phyloP scores from a whole-genome alignment of 1,284 basidiomycete genomes.

The Sanghuangporus weigelae region DNA sequence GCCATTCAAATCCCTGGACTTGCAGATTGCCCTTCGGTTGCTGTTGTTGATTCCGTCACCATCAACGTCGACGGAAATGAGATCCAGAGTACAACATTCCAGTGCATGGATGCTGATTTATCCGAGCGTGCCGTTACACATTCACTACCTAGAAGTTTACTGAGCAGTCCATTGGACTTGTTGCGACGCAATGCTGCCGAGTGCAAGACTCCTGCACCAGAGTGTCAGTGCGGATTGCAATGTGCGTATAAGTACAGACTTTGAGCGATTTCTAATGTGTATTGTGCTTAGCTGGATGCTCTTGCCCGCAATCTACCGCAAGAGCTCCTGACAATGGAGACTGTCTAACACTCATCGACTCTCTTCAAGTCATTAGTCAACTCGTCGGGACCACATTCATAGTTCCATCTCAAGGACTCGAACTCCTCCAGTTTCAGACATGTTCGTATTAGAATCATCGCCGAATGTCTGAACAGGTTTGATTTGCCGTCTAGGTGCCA shows the following conservation, averaged over 20 bases:
- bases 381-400: constrained; percentile 25
- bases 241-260: constrained; percentile 17
- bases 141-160: background rate
- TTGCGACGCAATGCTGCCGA: constrained; percentile 9
- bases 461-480: background rate
- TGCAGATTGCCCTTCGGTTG: constrained; percentile 3
- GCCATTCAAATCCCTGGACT: background rate
- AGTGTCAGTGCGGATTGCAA: constrained; percentile 20
- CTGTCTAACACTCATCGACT: constrained; percentile 18
- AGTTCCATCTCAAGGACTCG: constrained; percentile 21
- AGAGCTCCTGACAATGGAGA: constrained; percentile 25
- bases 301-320: constrained; percentile 6
- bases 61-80: constrained; percentile 2
- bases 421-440: constrained; percentile 24
- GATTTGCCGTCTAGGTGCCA: constrained; percentile 23
- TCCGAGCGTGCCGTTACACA: background rate
- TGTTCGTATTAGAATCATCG: background rate
- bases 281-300: constrained; percentile 16
- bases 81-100: constrained; percentile 5
- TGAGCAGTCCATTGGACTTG: background rate
- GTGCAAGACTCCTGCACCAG: constrained; percentile 9
- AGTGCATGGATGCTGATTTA: constrained; percentile 7
- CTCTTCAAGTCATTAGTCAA: constrained; percentile 21
- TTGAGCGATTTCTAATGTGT: background rate
- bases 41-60: constrained; percentile 8